Conservation (phyloP, 2,329 filamentous ascomycete genomes). For the Dothistroma septosporum region DNA sequence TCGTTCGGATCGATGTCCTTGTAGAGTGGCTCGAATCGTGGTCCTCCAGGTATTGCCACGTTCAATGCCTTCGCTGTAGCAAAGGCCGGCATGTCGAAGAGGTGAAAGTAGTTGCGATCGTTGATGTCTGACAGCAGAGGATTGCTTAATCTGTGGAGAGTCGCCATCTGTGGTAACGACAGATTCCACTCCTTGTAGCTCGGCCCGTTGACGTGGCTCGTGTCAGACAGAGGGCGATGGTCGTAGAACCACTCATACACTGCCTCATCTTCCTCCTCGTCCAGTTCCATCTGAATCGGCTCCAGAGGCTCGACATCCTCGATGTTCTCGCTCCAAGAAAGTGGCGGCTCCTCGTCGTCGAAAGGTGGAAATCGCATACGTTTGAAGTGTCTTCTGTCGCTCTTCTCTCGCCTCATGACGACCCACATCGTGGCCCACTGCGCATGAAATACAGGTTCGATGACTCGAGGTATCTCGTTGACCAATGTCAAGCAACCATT, state of each 20-base stretch:
- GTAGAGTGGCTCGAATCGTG: constrained; percentile 93
- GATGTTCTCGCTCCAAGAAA: constrained; percentile 98
- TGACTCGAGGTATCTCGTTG: constrained; percentile 93
- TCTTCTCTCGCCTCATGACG: constrained; percentile 96
- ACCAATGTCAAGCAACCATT: constrained; percentile 96
- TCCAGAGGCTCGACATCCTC: constrained; percentile 97
- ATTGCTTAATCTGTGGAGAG: constrained; percentile 84
- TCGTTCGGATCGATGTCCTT: constrained; percentile 99
- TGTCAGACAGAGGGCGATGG: constrained; percentile 83
- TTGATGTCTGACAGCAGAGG: constrained; percentile 87
- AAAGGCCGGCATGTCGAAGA: constrained; percentile 93
- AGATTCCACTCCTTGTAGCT: constrained; percentile 98
- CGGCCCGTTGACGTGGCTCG: constrained; percentile 87
- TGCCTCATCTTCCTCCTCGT: constrained; percentile 85
- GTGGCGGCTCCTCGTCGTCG: constrained; percentile 93
- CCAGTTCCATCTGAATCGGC: constrained; percentile 97
- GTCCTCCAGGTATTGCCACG: constrained; percentile 94
- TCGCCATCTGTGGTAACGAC: constrained; percentile 89
- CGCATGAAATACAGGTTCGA: constrained; percentile 95
- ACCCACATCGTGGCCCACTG: constrained; percentile 99
- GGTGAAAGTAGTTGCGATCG: constrained; percentile 96
- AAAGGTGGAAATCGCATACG: constrained; percentile 98
- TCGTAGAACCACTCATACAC: constrained; percentile 98
- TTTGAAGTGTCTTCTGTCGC: constrained; percentile 92
- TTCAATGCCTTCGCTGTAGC: constrained; percentile 95